Evolutionary conservation across 805 yeast species (phyloP).

Genomic region (Metschnikowia dekortorum): DNA sequence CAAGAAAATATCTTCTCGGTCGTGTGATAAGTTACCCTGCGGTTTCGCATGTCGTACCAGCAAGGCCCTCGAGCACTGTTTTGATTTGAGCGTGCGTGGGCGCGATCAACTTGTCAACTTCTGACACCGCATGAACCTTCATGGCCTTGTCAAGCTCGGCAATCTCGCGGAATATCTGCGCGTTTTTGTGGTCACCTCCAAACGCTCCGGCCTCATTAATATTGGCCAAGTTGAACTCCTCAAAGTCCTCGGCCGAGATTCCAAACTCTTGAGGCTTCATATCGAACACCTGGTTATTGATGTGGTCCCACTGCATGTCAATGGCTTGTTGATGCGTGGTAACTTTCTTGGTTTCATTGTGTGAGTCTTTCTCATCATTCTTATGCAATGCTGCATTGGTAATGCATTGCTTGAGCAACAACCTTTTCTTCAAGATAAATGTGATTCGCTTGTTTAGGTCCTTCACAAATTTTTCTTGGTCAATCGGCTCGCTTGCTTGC

Average conservation of each 20-base stretch:
- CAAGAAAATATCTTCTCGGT: not conserved
- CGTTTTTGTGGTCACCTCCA: slow-evolving; percentile 7
- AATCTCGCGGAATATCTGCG: slow-evolving; percentile 9
- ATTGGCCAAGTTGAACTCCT: slow-evolving; percentile 36
- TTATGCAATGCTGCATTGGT: slow-evolving; percentile 10
- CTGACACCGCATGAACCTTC: slow-evolving; percentile 5
- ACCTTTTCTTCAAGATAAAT: slow-evolving; percentile 34
- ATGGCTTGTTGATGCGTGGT: slow-evolving; percentile 19
- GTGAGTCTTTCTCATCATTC: slow-evolving; percentile 13
- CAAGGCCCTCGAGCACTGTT: slow-evolving; percentile 1
- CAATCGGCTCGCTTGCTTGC: slow-evolving; percentile 20
- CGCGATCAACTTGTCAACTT: slow-evolving; percentile 11
- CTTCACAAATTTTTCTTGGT: slow-evolving; percentile 26
- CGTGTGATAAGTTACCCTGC: not conserved
- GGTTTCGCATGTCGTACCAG: not conserved
- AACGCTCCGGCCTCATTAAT: slow-evolving; percentile 6
- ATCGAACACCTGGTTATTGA: slow-evolving; percentile 32
- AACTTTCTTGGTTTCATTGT: slow-evolving; percentile 18
- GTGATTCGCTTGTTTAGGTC: slow-evolving; percentile 41
- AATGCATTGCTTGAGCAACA: slow-evolving; percentile 33
- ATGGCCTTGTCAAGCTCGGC: slow-evolving; percentile 11
- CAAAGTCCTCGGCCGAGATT: slow-evolving; percentile 34
- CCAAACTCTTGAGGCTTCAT: slow-evolving; percentile 33
- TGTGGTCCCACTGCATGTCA: slow-evolving; percentile 42
- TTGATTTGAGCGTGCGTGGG: slow-evolving; percentile 9